phyloP scores from a whole-genome alignment of 208 protist species.

The Leishmania braziliensis region DNA sequence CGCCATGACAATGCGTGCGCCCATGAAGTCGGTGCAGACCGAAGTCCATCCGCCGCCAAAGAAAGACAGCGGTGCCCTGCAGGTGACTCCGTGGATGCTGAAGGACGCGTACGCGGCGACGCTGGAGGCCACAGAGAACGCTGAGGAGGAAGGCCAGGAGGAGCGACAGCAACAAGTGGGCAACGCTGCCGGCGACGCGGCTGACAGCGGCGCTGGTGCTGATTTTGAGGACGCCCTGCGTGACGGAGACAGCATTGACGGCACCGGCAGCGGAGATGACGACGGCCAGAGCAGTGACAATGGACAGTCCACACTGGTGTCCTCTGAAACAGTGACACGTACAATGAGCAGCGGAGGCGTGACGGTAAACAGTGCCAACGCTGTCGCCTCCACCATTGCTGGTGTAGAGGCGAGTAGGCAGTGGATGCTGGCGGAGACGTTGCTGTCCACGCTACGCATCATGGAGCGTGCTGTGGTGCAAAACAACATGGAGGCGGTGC shows the following conservation, averaged over 20 bases:
- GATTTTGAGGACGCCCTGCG: constrained; percentile 40
- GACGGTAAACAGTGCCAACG: not conserved
- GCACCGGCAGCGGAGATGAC: constrained; percentile 17
- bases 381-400: not conserved
- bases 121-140: constrained; percentile 52
- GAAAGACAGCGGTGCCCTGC: constrained; percentile 57
- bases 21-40: constrained; percentile 85
- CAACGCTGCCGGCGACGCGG: constrained; percentile 8
- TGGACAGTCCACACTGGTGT: constrained; percentile 38
- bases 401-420: constrained; percentile 16
- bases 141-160: constrained; percentile 37
- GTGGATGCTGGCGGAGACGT: constrained; percentile 85
- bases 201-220: constrained; percentile 12
- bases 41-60: constrained; percentile 75
- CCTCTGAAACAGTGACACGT: constrained; percentile 21
- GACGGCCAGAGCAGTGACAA: constrained; percentile 35
- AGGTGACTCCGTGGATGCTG: constrained; percentile 92
- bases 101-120: constrained; percentile 71
- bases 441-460: constrained; percentile 81
- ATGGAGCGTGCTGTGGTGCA: constrained; percentile 93
- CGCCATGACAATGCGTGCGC: constrained; percentile 76
- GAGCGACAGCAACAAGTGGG: constrained; percentile 7
- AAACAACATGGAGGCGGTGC: constrained; percentile 84
- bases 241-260: constrained; percentile 51
- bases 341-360: constrained; percentile 1